Evolutionary conservation across 192 early-diverging fungal species (phyloP).

Genomic region (Powellomyces hirtus): DNA sequence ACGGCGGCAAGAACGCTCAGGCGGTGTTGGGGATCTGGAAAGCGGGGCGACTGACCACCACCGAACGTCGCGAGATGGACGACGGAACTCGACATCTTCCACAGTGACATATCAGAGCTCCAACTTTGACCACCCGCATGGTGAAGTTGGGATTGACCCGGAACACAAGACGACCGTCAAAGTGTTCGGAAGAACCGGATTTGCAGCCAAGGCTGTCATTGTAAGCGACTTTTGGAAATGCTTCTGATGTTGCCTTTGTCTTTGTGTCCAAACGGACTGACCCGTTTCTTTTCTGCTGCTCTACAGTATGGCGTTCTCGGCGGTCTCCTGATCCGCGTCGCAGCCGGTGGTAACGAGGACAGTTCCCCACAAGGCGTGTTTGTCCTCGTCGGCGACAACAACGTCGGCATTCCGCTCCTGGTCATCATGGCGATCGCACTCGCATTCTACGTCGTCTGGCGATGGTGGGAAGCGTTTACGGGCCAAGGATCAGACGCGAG

Average conservation of each 20-base stretch:
- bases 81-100: too few relatives aligned
- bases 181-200: constrained; percentile 7
- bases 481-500: constrained; percentile 47
- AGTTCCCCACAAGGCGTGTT: constrained; percentile 43
- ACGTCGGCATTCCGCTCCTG: constrained; percentile 42
- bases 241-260: neutral
- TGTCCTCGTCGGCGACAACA: constrained; percentile 33
- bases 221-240: neutral
- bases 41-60: too few relatives aligned
- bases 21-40: too few relatives aligned
- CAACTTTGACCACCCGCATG: constrained; percentile 7
- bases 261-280: neutral
- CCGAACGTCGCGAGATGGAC: too few relatives aligned
- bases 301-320: constrained; percentile 23
- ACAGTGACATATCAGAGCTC: too few relatives aligned
- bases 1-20: too few relatives aligned
- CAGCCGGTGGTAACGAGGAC: constrained; percentile 36
- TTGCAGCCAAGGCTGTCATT: constrained; percentile 16
- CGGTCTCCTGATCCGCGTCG: constrained; percentile 14
- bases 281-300: neutral
- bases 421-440: constrained; percentile 38
- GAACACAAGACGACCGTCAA: constrained; percentile 11
- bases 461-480: constrained; percentile 43
- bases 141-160: constrained; percentile 13
- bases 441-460: constrained; percentile 41